Evolutionary conservation across 2,329 filamentous ascomycete genomes (phyloP).

Genomic region (Ascochyta fabae): DNA sequence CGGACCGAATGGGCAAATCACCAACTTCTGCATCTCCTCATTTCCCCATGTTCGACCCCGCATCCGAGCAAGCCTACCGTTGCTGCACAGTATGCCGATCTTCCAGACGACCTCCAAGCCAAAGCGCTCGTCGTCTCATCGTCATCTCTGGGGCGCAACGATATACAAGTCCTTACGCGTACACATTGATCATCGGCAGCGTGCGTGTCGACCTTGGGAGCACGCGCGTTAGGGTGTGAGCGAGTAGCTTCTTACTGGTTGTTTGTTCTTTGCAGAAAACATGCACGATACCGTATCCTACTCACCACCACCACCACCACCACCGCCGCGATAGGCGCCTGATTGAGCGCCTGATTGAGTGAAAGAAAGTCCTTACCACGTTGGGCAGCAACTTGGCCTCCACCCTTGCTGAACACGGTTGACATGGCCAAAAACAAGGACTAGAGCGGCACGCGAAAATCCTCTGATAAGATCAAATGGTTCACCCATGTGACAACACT

Average conservation of each 20-base stretch:
- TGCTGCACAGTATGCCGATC: conserved; percentile 5
- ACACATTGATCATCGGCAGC: not conserved
- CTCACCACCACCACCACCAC: not conserved
- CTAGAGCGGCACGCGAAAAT: not conserved
- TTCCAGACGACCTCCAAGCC: not conserved
- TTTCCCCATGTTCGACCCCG: conserved; percentile 15
- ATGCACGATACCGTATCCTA: not conserved
- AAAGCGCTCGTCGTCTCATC: not conserved
- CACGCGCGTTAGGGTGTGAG: too few species aligned
- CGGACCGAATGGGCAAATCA: conserved; percentile 6
- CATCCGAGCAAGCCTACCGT: not conserved
- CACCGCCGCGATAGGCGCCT: conserved; percentile 3
- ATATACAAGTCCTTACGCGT: not conserved
- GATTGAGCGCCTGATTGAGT: not conserved
- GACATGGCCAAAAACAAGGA: not conserved
- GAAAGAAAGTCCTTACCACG: not conserved
- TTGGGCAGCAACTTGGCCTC: conserved; percentile 2
- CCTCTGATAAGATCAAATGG: not conserved
- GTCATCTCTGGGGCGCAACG: not conserved
- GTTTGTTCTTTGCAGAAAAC: not conserved
- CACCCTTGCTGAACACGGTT: not conserved
- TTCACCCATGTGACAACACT: not conserved
- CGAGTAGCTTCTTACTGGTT: not conserved
- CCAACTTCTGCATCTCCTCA: conserved; percentile 7
- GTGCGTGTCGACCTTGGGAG: not conserved